Evolutionary conservation across 176 grass and related monocot genomes (phyloP).

Genomic region (Carex scoparia): DNA sequence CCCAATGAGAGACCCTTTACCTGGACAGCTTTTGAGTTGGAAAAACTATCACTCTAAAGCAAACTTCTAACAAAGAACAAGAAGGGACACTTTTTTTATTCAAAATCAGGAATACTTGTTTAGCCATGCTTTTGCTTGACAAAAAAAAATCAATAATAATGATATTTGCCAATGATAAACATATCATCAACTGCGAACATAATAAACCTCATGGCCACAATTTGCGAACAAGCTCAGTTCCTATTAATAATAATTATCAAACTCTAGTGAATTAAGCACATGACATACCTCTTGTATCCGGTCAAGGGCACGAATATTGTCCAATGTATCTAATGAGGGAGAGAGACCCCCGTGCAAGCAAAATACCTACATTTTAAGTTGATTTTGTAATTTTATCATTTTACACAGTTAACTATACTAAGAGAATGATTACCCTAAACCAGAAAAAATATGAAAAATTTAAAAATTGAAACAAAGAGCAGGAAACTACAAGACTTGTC

Average conservation of each 20-base stretch:
- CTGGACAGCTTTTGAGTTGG: background rate
- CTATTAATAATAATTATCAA: background rate
- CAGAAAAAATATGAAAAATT: slow-evolving; percentile 15
- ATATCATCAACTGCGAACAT: background rate
- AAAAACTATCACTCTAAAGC: background rate
- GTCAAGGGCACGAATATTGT: slow-evolving; percentile 94
- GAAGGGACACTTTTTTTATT: background rate
- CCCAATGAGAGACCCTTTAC: background rate
- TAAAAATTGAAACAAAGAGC: slow-evolving; percentile 15
- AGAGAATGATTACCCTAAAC: background rate
- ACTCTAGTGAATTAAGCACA: background rate
- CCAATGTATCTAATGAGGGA: slow-evolving; percentile 95
- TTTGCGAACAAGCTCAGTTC: background rate
- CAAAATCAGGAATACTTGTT: background rate
- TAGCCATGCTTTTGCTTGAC: background rate
- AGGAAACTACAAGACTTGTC: background rate
- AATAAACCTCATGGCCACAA: background rate
- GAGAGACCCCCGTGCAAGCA: slow-evolving; percentile 99
- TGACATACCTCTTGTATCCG: slow-evolving; percentile 86
- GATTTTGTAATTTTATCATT: slow-evolving; percentile 12
- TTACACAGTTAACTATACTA: background rate
- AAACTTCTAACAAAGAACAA: background rate
- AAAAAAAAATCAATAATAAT: background rate
- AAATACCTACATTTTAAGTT: slow-evolving; percentile 52
- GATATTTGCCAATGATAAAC: background rate